Conservation (phyloP, 345 rosid species). For the Acer campestre region DNA sequence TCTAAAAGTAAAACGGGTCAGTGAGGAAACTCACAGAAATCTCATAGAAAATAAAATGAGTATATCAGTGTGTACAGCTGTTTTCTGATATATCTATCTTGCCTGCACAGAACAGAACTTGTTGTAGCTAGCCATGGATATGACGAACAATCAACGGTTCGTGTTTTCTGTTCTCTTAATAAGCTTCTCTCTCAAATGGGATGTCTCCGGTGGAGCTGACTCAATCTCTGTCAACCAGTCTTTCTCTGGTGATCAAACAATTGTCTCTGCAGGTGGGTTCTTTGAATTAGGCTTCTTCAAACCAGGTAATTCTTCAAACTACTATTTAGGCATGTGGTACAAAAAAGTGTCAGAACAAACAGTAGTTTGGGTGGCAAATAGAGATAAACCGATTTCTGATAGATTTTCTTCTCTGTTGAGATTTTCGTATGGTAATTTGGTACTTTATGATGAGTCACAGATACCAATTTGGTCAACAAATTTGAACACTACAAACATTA, state of each 20-base stretch:
- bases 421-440: constrained; percentile 62
- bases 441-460: constrained; percentile 51
- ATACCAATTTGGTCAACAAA: constrained; percentile 66
- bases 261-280: constrained; percentile 44
- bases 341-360: no score
- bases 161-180: constrained; percentile 28
- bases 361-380: constrained; percentile 26
- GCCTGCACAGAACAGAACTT: not conserved
- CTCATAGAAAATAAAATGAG: no score
- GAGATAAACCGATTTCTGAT: constrained; percentile 55
- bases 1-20: no score
- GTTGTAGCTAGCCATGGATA: constrained; percentile 15
- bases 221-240: constrained; percentile 50
- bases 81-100: no score
- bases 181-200: constrained; percentile 28
- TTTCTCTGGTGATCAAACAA: constrained; percentile 61
- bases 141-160: constrained; percentile 16
- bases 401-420: constrained; percentile 42
- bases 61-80: no score
- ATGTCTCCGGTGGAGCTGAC: constrained; percentile 45
- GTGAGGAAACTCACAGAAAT: no score
- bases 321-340: no score
- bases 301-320: no score
- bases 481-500: constrained; percentile 28
- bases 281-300: no score